Conservation (phyloP, 306 rosid genomes). For the Gynostemma pentaphyllum region DNA sequence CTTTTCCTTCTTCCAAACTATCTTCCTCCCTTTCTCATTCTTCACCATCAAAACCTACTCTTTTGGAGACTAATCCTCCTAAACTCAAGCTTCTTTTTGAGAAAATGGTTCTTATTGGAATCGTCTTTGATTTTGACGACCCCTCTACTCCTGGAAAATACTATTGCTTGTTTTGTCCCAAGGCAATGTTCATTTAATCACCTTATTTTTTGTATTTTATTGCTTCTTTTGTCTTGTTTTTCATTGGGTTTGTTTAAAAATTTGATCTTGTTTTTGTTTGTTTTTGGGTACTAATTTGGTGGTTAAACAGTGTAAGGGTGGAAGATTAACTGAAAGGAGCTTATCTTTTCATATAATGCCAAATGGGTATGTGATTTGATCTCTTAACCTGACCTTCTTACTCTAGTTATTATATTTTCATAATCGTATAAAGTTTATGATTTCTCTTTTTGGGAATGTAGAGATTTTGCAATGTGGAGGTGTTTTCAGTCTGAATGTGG, state of each 20-base stretch:
- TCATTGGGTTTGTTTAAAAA: background rate
- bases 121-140: constrained; percentile 29
- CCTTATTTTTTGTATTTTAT: too few species aligned
- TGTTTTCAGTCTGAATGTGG: constrained; percentile 63
- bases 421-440: constrained; percentile 1
- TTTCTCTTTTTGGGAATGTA: constrained; percentile 20
- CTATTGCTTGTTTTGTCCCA: constrained; percentile 61
- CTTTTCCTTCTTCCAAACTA: background rate
- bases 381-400: constrained; percentile 8
- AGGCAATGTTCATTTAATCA: constrained; percentile 13
- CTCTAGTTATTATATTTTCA: background rate
- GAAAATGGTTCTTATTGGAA: constrained; percentile 57
- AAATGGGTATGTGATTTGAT: constrained; percentile 36
- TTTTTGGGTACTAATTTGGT: constrained; percentile 1
- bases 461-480: constrained; percentile 90
- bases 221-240: background rate
- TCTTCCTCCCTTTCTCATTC: background rate
- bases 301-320: constrained; percentile 65
- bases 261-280: constrained; percentile 11
- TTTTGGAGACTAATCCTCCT: constrained; percentile 12
- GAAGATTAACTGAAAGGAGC: constrained; percentile 62
- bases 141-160: constrained; percentile 52
- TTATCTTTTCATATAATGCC: constrained; percentile 67
- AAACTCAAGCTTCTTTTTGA: constrained; percentile 42
- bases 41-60: background rate